Percentiles rank a stretch among this genome's conserved stretches.
Evolutionary conservation across 202 grass and related monocot genomes (phyloP).

Genomic region (Zoysia matrella): DNA sequence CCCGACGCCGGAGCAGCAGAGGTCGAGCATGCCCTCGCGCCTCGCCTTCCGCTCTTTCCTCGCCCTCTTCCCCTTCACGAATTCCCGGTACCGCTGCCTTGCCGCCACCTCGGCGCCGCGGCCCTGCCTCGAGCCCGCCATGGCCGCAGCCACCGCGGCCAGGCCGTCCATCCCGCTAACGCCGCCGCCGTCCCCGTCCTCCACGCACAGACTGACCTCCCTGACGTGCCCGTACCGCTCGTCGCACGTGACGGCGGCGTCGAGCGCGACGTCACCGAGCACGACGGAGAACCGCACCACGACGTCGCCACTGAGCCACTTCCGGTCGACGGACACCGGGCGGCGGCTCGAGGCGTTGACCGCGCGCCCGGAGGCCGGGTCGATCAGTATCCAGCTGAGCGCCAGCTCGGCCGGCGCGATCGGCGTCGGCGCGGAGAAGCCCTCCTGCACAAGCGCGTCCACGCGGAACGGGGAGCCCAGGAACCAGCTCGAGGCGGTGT

Average conservation of each 20-base stretch:
- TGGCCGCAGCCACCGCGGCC: constrained; percentile 45
- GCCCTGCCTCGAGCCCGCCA: constrained; percentile 35
- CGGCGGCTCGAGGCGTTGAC: constrained; percentile 62
- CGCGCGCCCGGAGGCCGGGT: constrained; percentile 52
- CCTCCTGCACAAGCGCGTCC: constrained; percentile 64
- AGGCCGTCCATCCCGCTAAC: constrained; percentile 59
- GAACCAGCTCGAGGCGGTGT: constrained; percentile 69
- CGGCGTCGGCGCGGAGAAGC: constrained; percentile 27
- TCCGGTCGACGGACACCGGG: constrained; percentile 56
- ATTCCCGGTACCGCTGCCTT: constrained; percentile 48
- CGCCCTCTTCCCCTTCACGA: constrained; percentile 38
- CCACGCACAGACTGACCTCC: constrained; percentile 63
- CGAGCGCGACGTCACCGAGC: constrained; percentile 32
- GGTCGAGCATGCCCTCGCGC: constrained; percentile 54
- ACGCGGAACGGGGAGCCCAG: constrained; percentile 72
- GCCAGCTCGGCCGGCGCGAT: constrained; percentile 32
- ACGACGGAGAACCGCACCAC: constrained; percentile 59
- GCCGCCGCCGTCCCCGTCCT: constrained; percentile 46
- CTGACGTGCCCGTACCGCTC: constrained; percentile 49
- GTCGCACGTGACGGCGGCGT: constrained; percentile 58
- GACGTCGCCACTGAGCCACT: constrained; percentile 65
- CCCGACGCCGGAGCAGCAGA: constrained; percentile 59
- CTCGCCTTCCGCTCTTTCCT: constrained; percentile 57
- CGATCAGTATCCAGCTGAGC: constrained; percentile 78
- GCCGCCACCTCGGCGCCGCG: constrained; percentile 30